A percentile compares a stretch with the other conserved stretches of the same genome.
Evolutionary conservation across 257 asterid genomes (phyloP).

Genomic region (Nicotiana benthamiana): DNA sequence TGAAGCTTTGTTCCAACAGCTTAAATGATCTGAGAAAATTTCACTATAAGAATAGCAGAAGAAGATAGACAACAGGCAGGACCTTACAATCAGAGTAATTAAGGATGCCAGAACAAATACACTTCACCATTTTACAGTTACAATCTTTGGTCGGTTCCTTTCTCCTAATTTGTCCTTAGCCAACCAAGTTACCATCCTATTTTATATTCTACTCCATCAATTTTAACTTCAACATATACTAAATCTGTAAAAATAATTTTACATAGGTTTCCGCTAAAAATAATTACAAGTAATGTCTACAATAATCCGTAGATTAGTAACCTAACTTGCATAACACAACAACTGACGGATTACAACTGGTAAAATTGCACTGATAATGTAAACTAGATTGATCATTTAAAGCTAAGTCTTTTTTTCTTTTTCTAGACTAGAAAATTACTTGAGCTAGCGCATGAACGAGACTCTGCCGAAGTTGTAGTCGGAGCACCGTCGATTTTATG

Average conservation of each 20-base stretch:
- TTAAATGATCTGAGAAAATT: slow-evolving; percentile 50
- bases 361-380: background rate
- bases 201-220: too few relatives aligned
- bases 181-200: too few relatives aligned
- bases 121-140: too few relatives aligned
- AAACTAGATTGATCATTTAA: background rate
- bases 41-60: background rate
- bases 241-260: too few relatives aligned
- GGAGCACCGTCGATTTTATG: background rate
- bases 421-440: slow-evolving; percentile 9
- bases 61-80: background rate
- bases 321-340: background rate
- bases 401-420: background rate
- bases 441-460: background rate
- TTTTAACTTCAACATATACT: too few relatives aligned
- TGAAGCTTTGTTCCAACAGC: slow-evolving; percentile 89
- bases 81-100: slow-evolving; percentile 69
- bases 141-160: too few relatives aligned
- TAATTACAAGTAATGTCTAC: background rate
- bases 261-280: too few relatives aligned
- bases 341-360: background rate
- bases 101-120: slow-evolving; percentile 64
- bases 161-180: too few relatives aligned
- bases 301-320: background rate
- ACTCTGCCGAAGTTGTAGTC: background rate